These are phyloP conservation scores for Hypoxylon sp. DNA, from an alignment of 2,329 filamentous ascomycete genomes.

Conservation along the genomic window DNA sequence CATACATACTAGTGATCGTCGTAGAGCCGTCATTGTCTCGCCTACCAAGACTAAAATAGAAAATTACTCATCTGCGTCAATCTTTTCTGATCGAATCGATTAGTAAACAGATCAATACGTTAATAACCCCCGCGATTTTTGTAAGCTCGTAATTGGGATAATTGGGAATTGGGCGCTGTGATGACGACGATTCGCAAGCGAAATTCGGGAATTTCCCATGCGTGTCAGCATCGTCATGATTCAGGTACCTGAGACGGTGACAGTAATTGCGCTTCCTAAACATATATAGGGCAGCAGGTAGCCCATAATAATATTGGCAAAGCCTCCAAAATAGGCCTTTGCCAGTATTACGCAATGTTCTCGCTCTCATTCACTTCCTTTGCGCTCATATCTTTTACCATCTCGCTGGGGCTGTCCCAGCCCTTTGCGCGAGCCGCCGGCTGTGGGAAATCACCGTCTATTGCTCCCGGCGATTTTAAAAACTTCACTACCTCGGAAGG, in stretches of 20 bases:
- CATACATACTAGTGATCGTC: slow-evolving; percentile 22
- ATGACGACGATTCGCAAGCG: background rate
- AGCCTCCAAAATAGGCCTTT: background rate
- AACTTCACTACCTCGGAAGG: slow-evolving; percentile 35
- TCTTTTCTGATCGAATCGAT: background rate
- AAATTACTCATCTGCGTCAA: slow-evolving; percentile 6
- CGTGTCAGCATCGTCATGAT: slow-evolving; percentile 16
- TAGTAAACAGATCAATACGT: slow-evolving; percentile 1
- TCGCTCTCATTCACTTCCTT: slow-evolving; percentile 25
- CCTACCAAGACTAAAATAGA: slow-evolving; percentile 31
- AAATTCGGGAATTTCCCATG: background rate
- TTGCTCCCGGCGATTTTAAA: slow-evolving; percentile 34
- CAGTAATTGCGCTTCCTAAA: background rate
- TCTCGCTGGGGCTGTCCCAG: slow-evolving; percentile 22
- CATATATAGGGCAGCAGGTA: background rate
- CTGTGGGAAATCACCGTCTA: slow-evolving; percentile 31
- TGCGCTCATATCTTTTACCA: slow-evolving; percentile 23
- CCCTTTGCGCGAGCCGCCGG: slow-evolving; percentile 24
- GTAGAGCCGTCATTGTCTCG: background rate
- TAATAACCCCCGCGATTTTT: background rate
- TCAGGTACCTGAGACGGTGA: background rate
- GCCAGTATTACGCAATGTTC: slow-evolving; percentile 23
- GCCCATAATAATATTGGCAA: background rate
- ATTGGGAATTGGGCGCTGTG: background rate
- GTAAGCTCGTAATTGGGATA: slow-evolving; percentile 9